Base-by-base conservation (phyloP, 306 rosid species). In the Trifolium subterraneum region DNA sequence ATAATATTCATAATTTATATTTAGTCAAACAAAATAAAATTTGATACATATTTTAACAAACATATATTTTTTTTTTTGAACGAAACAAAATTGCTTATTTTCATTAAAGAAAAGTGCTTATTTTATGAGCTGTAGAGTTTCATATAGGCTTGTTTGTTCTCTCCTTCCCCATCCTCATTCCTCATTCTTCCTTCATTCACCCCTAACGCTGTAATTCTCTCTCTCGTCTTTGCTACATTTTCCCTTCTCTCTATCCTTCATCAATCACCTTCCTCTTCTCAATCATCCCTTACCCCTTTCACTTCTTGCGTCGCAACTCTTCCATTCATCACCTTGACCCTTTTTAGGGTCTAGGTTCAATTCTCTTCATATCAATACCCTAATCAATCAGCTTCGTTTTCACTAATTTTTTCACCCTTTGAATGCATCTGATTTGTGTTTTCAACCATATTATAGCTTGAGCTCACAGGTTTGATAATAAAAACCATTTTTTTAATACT, bases 291-390 rank as follows among this genome's bases (percentile, higher is more conserved):
- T 6, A 14, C 48, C 72, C 36, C 70, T 51, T 41, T 23, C 25
- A 65, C 78, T 56, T 36, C 73, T 82, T 75, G 72, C 82, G 42
- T 75, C 42, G 50, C 72, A 67, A 35, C 70, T 62, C 36, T 73
- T 41, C 19, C 10, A 83, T 85, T 79, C 81, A 78, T 36, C 78
- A 76, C 79, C 86, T 85, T 80, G 71, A 74, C 81, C 82, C 83
- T 84, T 76, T 58, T 76, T 87, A 87, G 92, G 90, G 87, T 85
- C 82, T 86, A 82, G 85, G 79, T 87, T 73, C 79, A 70, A 70
- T 75, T 50, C 11, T 59, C 75, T 50, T 50, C 56, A 7, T 50
- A 16, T 16, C 56, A 16, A 50, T 56, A 74, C 31, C 86, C 82
- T 50, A 78, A 80, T 73, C 33, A 55, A 33, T 71, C 25, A 55